Conservation (phyloP, 768 basidiomycete genomes). For the Suillus variegatus region DNA sequence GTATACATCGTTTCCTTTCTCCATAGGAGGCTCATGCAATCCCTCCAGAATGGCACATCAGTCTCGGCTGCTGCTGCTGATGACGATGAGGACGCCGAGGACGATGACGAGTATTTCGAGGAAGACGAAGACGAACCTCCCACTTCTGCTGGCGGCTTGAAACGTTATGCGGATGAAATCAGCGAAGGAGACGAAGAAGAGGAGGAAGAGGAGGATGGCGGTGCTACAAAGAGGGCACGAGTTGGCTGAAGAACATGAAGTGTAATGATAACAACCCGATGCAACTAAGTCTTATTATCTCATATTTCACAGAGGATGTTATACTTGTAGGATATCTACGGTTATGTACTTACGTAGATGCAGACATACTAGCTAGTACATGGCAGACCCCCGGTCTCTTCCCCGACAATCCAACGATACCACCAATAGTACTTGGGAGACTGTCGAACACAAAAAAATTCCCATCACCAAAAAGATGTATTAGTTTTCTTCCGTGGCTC, state of each 20-base stretch:
- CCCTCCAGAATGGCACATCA: conserved; percentile 17
- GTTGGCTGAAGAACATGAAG: conserved; percentile 13
- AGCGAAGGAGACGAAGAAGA: conserved; percentile 8
- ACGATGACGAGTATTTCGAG: conserved; percentile 22
- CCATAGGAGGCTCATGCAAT: background rate
- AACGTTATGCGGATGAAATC: conserved; percentile 28
- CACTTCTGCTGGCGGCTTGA: conserved; percentile 18
- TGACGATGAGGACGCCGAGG: conserved; percentile 17
- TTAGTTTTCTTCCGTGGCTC: no score
- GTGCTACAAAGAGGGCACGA: conserved; percentile 25
- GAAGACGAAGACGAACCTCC: conserved; percentile 17
- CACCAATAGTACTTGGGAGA: no score
- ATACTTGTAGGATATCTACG: background rate
- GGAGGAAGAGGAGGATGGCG: conserved; percentile 19
- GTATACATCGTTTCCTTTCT: background rate
- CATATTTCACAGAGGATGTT: background rate
- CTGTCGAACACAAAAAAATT: no score
- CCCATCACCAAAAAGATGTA: no score
- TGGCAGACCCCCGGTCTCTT: background rate
- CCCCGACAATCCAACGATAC: no score
- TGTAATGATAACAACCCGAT: background rate
- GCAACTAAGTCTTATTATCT: background rate
- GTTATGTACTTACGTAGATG: background rate
- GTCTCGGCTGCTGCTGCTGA: background rate
- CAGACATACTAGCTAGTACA: background rate